Conservation (phyloP, 345 rosid species). For the Rhodomyrtus tomentosa region DNA sequence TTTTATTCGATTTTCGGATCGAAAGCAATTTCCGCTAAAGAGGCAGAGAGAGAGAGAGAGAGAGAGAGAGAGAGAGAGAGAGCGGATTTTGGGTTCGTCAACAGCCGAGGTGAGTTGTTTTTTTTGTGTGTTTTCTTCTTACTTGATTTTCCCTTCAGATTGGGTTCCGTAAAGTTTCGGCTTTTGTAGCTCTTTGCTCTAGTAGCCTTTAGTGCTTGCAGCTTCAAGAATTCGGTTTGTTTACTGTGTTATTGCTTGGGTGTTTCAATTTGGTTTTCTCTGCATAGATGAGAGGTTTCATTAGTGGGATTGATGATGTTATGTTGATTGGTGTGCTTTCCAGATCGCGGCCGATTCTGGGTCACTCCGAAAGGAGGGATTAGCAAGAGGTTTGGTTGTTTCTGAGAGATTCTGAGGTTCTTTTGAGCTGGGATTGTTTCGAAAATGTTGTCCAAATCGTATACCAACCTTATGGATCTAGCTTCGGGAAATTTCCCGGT, state of each 20-base stretch:
- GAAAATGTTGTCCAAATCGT: slow-evolving; percentile 60
- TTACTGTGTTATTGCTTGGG: not conserved
- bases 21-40: not conserved
- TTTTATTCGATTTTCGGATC: slow-evolving; percentile 13
- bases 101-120: not conserved
- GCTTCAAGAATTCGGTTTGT: not conserved
- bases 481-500: slow-evolving; percentile 68
- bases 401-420: slow-evolving; percentile 18
- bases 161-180: not conserved
- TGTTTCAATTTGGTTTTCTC: not conserved
- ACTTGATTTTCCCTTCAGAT: not conserved
- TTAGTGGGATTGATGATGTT: not conserved
- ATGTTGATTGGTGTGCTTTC: not conserved
- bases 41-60: not conserved
- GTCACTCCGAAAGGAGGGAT: not conserved
- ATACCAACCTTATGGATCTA: slow-evolving; percentile 75
- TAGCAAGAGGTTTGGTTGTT: slow-evolving; percentile 4
- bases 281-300: not conserved
- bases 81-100: not conserved
- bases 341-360: not conserved
- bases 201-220: not conserved
- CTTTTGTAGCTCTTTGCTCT: not conserved
- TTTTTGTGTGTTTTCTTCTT: not conserved
- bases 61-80: not conserved
- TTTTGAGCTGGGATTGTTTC: not conserved